A percentile compares a stretch with the other conserved stretches of the same genome.
Conservation (phyloP, 305 asterid species). For the Rubia balearica region DNA sequence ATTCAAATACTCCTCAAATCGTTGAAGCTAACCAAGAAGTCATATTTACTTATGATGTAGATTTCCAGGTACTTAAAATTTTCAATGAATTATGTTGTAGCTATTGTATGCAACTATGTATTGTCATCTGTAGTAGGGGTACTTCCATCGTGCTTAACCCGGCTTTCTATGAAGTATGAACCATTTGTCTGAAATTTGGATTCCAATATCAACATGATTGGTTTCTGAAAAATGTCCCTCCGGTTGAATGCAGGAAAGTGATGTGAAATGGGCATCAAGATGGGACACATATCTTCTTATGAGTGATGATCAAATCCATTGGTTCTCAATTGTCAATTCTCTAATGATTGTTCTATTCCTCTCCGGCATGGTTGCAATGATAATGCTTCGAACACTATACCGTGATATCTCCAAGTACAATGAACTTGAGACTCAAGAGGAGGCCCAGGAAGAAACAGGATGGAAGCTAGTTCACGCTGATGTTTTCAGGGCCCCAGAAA, state of each 20-base stretch:
- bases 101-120: neutral
- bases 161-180: neutral
- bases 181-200: too few relatives aligned
- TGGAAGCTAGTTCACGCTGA: slow-evolving; percentile 69
- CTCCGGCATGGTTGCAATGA: slow-evolving; percentile 79
- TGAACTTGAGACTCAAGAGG: slow-evolving; percentile 68
- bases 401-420: slow-evolving; percentile 70
- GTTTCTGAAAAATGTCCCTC: neutral
- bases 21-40: slow-evolving; percentile 65
- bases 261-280: slow-evolving; percentile 77
- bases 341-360: slow-evolving; percentile 71
- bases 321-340: slow-evolving; percentile 71
- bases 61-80: slow-evolving; percentile 37
- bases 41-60: slow-evolving; percentile 66
- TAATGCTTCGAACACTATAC: slow-evolving; percentile 63
- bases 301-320: slow-evolving; percentile 70
- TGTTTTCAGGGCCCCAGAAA: slow-evolving; percentile 56
- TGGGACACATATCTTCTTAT: slow-evolving; percentile 74
- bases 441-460: slow-evolving; percentile 71
- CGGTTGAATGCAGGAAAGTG: slow-evolving; percentile 47
- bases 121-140: neutral
- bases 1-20: slow-evolving; percentile 62
- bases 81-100: neutral
- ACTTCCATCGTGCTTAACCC: neutral
- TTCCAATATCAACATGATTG: neutral